These are phyloP conservation scores for Trypanosoma mega DNA, from an alignment of 208 protist genomes.

Conservation along the genomic window DNA sequence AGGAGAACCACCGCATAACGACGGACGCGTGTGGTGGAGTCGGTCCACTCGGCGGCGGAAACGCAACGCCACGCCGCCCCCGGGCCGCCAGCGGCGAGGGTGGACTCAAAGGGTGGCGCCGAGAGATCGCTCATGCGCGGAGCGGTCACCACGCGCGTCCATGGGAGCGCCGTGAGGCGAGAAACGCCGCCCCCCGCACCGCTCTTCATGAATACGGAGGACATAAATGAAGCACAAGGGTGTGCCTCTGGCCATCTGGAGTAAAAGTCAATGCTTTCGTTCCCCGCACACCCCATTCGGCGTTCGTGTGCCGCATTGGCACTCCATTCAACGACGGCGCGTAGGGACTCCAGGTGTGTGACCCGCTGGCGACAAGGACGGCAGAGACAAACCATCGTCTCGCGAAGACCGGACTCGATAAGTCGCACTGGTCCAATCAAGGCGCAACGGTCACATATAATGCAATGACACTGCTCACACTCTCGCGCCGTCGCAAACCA, in stretches of 20 bases:
- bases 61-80: slow-evolving; percentile 13
- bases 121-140: background rate
- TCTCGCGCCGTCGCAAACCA: slow-evolving; percentile 14
- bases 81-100: slow-evolving; percentile 4
- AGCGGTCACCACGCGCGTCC: background rate
- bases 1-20: slow-evolving; percentile 24
- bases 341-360: background rate
- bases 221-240: too few species aligned
- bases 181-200: too few species aligned
- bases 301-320: background rate
- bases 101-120: slow-evolving; percentile 21
- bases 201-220: too few species aligned
- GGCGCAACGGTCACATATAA: slow-evolving; percentile 25
- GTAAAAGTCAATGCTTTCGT: too few species aligned
- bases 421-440: slow-evolving; percentile 11
- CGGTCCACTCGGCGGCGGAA: slow-evolving; percentile 5
- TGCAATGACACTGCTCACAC: slow-evolving; percentile 22
- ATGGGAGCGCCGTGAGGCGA: background rate
- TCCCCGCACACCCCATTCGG: too few species aligned
- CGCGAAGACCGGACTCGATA: slow-evolving; percentile 10
- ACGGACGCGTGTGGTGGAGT: slow-evolving; percentile 8
- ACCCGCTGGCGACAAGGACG: slow-evolving; percentile 11
- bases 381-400: slow-evolving; percentile 7
- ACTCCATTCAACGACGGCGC: background rate
- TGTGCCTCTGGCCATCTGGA: too few species aligned